phyloP scores from a whole-genome alignment of 495 filamentous ascomycete genomes.

The Penicillium nucicola region DNA sequence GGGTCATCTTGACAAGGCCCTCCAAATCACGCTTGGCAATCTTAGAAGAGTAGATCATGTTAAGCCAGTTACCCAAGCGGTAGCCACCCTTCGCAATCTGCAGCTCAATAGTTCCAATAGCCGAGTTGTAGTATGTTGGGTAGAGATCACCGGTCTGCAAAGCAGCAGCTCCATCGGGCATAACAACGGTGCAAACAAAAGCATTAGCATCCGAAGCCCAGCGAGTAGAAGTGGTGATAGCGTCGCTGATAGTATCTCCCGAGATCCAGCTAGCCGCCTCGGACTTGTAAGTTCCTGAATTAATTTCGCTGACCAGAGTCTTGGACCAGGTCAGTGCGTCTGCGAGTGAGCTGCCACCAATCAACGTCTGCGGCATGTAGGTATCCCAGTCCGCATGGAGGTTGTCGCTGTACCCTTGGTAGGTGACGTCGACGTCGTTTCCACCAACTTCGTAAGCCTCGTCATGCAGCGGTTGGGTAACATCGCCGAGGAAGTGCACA shows the following conservation, averaged over 20 bases:
- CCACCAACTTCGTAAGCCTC: slow-evolving; percentile 56
- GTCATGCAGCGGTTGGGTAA: slow-evolving; percentile 62
- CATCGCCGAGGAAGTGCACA: slow-evolving; percentile 59
- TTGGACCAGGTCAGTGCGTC: slow-evolving; percentile 33
- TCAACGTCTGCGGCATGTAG: slow-evolving; percentile 55
- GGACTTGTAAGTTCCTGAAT: slow-evolving; percentile 44
- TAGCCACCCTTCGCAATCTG: slow-evolving; percentile 76
- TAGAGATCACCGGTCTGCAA: slow-evolving; percentile 34
- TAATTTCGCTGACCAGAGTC: slow-evolving; percentile 38
- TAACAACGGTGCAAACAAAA: slow-evolving; percentile 53
- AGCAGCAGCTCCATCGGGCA: slow-evolving; percentile 29
- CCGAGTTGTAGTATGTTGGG: slow-evolving; percentile 50
- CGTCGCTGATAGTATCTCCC: slow-evolving; percentile 39
- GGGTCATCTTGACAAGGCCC: not conserved
- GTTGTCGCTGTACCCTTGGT: slow-evolving; percentile 51
- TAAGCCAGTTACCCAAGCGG: slow-evolving; percentile 48
- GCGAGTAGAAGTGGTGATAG: slow-evolving; percentile 34
- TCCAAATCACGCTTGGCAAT: slow-evolving; percentile 15
- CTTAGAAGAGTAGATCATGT: slow-evolving; percentile 16
- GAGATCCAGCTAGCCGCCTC: slow-evolving; percentile 45
- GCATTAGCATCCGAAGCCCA: slow-evolving; percentile 60
- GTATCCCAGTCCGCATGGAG: slow-evolving; percentile 66
- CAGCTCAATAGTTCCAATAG: slow-evolving; percentile 60
- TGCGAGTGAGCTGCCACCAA: slow-evolving; percentile 36
- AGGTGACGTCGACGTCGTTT: slow-evolving; percentile 58